Evolutionary conservation across 192 early-diverging fungal species (phyloP), one percentile per base, ranked within the genome.

Genomic region (Helicostylum pulchrum): DNA sequence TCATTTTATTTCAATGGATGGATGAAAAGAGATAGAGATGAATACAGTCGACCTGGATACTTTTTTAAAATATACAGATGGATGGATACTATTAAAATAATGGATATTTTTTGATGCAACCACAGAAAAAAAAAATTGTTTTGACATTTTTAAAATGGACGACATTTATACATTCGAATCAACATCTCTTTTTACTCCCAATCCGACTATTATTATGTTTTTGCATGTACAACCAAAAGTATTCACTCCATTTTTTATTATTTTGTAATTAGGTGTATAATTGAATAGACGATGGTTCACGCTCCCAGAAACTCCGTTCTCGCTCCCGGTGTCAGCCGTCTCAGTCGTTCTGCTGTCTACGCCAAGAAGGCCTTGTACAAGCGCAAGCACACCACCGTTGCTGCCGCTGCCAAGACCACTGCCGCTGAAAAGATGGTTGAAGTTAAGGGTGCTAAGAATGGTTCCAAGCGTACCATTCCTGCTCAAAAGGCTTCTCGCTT

Each of bases 341-440:
- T 88, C 75, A 88, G 88, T 71, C 92, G 94, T 77, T 90, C 91
- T 32, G 73, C 78, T 66, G 81, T 88, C 62, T 92, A 88, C 83
- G 85, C 90, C 75, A 90, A 89, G 85, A 90, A 90, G 81, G 94
- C 87, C 57, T 78, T 90, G 54, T 92, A 91, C 87, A 96, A 96
- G 92, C 85, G 86, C 76, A 80, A 83, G 79, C 94, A 90, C 87
- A 74, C 76, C 61, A 67, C 75, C 48, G 72, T 76, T 69, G 65
- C 83, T 58, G 70, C 78, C 66, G 53, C 80, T 55, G 77, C 73
- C 53, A 74, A 81, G 70, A 64, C 76, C 21, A 71, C 73, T 53
- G 79, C 76, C 62, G 68, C 78, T 53, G 79, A 77, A 65, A 90
- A 90, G 83, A 87, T 81, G 54, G 81, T 87, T 50, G 71, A 80